A percentile compares a stretch with the other conserved stretches of the same genome.
Evolutionary conservation across 257 asterid species (phyloP).

Genomic region (Fraxinus quadrangulata): DNA sequence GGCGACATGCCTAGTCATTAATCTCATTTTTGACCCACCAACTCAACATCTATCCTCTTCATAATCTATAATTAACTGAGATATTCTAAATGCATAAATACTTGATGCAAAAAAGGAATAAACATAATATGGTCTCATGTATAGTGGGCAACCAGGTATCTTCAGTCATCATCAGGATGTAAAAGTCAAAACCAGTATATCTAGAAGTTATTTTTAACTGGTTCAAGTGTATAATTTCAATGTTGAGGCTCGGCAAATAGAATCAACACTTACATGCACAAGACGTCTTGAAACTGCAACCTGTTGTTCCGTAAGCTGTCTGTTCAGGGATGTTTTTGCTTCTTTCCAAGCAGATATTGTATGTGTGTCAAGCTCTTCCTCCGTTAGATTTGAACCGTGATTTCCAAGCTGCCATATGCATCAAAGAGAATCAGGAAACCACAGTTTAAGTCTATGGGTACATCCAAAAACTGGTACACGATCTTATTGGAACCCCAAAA

Average conservation of each 20-base stretch:
- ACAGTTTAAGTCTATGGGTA: not conserved
- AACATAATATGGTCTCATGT: not conserved
- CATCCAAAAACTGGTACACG: too few species aligned
- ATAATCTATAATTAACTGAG: not conserved
- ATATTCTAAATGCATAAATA: conserved; percentile 13
- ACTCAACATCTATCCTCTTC: not conserved
- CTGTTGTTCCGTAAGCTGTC: conserved; percentile 55
- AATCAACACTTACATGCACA: conserved; percentile 64
- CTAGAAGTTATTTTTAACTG: not conserved
- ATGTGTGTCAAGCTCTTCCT: conserved; percentile 88
- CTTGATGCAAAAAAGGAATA: conserved; percentile 4
- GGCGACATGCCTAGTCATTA: not conserved
- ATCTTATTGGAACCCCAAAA: not conserved
- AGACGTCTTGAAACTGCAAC: conserved; percentile 53
- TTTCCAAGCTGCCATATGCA: conserved; percentile 54
- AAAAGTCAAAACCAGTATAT: not conserved
- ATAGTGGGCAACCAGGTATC: not conserved
- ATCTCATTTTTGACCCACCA: conserved; percentile 11
- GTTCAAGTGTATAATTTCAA: conserved; percentile 13
- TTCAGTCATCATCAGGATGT: conserved; percentile 18
- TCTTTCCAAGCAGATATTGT: conserved; percentile 86
- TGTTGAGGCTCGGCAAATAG: conserved; percentile 8
- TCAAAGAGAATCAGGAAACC: not conserved
- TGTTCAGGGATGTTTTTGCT: conserved; percentile 54
- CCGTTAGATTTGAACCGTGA: conserved; percentile 77